Conservation (phyloP, 1,139 yeast genomes). For the Geotrichum bryndzae region DNA sequence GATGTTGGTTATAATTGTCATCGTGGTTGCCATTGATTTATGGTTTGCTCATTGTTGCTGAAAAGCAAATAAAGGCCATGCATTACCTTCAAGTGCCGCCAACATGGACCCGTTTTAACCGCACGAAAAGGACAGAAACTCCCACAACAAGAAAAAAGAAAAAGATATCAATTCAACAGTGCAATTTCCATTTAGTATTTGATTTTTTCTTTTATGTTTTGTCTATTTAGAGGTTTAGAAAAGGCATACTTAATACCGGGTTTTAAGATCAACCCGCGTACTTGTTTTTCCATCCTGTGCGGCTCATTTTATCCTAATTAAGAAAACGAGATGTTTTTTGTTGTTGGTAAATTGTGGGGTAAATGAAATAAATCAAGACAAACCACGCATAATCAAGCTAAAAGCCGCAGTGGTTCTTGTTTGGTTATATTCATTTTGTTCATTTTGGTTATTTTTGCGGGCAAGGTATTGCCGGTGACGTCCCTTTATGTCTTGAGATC, state of each 20-base stretch:
- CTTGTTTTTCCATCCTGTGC: neutral
- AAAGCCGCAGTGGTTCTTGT: neutral
- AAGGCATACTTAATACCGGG: too few relatives aligned
- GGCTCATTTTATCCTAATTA: neutral
- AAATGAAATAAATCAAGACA: neutral
- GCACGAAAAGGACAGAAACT: neutral
- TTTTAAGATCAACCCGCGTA: too few relatives aligned
- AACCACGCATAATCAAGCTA: too few relatives aligned
- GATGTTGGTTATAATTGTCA: too few relatives aligned
- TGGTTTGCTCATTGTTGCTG: neutral
- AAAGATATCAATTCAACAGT: too few relatives aligned
- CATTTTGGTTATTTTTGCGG: too few relatives aligned
- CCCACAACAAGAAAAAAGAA: too few relatives aligned
- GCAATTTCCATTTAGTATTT: too few relatives aligned
- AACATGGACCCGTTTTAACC: neutral
- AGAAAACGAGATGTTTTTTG: neutral
- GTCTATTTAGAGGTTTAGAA: neutral
- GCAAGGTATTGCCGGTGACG: too few relatives aligned
- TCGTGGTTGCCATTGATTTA: too few relatives aligned
- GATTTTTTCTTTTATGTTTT: too few relatives aligned
- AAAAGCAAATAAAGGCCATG: neutral
- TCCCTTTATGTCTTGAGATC: too few relatives aligned
- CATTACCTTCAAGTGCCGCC: neutral
- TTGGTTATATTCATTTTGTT: neutral
- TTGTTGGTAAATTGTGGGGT: neutral